Evolutionary conservation across 441 rosid species (phyloP), one percentile per base, ranked within the genome.

Genomic region (Syzygium malaccense): DNA sequence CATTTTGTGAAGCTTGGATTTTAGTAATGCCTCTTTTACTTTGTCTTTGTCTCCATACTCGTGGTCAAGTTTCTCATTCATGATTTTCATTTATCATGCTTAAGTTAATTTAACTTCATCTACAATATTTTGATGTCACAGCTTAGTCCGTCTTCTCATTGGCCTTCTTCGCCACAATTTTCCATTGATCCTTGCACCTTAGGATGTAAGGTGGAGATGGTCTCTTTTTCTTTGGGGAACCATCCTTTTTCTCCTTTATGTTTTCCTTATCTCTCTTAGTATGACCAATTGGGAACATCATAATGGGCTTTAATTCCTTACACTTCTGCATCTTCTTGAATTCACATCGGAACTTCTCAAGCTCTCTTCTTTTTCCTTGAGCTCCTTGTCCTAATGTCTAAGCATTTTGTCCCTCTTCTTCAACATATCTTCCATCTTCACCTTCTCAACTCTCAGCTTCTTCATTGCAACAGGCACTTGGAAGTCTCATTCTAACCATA

Each of bases 121-220:
- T 62, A 9, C 68, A 62, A 62, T n/a, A 62, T n/a, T 62, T 62
- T 62, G 68, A 62, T 62, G 68, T 62, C 68, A n/a, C 68, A n/a
- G 68, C 30, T 62, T 62, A 32, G 33, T 14, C 68, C 15, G n/a
- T n/a, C 68, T 62, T n/a, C 33, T 30, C 19, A 14, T n/a, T 28
- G 33, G 68, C 32, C 66, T 14, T 60, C 66, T 60, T 60, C 66
- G 28, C 32, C 17, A 5, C n/a, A 60, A n/a, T 60, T n/a, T 90
- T 91, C 97, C 98, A 95, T 17, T 96, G 95, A 60, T 94, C 98
- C 89, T 97, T 97, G 87, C 95, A 94, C 99, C 98, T 96, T 80
- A 96, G 90, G 13, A 93, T 90, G 92, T 97, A 96, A 86, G 98
- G 93, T 41, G 99, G 71, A 18, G 95, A 92, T 56, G 99, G 99